Base-by-base conservation (phyloP, 495 filamentous ascomycete species). In the Penicillium parvum region DNA sequence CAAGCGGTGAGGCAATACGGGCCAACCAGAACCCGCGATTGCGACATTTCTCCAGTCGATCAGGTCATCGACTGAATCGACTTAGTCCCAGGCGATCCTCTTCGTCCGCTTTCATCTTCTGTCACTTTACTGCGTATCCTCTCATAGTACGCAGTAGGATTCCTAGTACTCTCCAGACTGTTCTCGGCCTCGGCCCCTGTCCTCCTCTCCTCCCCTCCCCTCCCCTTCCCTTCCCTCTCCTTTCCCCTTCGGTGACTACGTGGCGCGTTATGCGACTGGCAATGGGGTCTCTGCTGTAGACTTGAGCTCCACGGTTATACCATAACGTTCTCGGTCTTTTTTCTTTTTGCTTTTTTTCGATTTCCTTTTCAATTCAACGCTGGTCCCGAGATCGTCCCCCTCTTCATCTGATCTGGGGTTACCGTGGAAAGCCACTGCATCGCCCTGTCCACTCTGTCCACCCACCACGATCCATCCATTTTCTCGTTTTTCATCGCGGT, bases 1-100 rank as follows among this genome's bases (percentile, higher is more conserved):
- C 20, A 46, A 58, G 55, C 58, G 61, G 61, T 58, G 42, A 62
- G 52, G 16, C 10, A 12, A 3, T 30, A 23, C 47, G 28, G 57
- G 51, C 63, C 47, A 63, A 67, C 56, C 51, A 68, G 42, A 58
- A 32, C 12, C 14, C 36, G 53, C 62, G 60, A 73, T 73, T 65
- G 70, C 69, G 69, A 71, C 68, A 73, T 73, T 70, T 70, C 65
- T 64, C 66, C 69, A 70, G 70, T 63, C 48, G 57, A 73, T 73
- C 65, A 70, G 63, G 67, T 68, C 66, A 71, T 71, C 63, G 53
- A 53, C 57, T 58, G 23, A 27, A 6, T 27, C 23, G 23, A 27
- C 23, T 11, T 27, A 6, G 23, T 27, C 23, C 23, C 23, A 68
- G 57, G 35, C 32, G 44, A 45, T 57, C 45, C 16, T 15, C n/a